A percentile compares a stretch with the other conserved stretches of the same genome.
Conservation (phyloP, 2,329 filamentous ascomycete genomes). For the Mariannaea sp. region DNA sequence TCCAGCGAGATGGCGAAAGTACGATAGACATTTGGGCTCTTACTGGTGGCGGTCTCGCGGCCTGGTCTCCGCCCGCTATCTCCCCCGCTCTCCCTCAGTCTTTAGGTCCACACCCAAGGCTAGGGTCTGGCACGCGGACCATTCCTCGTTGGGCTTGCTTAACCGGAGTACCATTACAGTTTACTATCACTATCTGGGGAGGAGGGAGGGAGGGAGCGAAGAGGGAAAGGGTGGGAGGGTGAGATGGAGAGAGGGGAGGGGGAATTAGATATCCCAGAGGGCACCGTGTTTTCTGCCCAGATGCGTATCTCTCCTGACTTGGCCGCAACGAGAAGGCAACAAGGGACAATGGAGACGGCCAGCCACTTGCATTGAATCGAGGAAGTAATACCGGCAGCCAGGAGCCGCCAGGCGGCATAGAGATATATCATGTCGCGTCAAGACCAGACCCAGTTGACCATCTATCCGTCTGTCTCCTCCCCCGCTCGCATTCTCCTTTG, state of each 20-base stretch:
- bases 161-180: too few species aligned
- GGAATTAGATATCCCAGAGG: neutral
- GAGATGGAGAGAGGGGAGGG: too few species aligned
- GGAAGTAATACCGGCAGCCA: too few species aligned
- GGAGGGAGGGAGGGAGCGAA: too few species aligned
- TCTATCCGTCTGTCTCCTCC: too few species aligned
- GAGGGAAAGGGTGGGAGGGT: too few species aligned
- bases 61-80: conserved; percentile 3
- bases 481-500: too few species aligned
- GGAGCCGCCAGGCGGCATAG: too few species aligned
- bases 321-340: neutral
- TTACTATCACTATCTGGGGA: too few species aligned
- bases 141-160: conserved; percentile 15
- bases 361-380: too few species aligned
- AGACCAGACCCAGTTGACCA: neutral
- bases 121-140: neutral
- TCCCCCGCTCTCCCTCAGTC: neutral
- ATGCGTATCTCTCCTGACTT: neutral
- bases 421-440: neutral
- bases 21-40: conserved; percentile 6
- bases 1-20: neutral
- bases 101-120: conserved; percentile 6
- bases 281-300: neutral
- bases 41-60: conserved; percentile 5
- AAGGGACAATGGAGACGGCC: neutral